These are phyloP conservation scores for Xylariales sp. DNA, from an alignment of 2,329 filamentous ascomycete species.

Conservation along the genomic window DNA sequence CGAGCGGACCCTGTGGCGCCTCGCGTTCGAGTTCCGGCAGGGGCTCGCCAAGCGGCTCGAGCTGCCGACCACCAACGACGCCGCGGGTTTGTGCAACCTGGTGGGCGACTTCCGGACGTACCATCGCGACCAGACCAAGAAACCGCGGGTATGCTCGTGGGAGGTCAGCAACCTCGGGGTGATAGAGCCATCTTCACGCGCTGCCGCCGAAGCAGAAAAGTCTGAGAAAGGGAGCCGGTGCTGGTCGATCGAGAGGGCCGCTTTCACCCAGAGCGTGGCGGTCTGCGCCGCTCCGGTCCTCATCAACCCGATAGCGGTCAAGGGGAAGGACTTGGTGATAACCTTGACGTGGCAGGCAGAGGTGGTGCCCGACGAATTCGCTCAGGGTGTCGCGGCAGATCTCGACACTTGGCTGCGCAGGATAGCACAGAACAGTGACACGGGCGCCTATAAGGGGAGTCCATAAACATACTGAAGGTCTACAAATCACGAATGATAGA, in stretches of 20 bases:
- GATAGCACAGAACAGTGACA: too few relatives aligned
- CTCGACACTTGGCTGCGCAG: slow-evolving; percentile 4
- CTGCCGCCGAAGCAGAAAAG: not conserved
- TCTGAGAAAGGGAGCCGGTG: too few relatives aligned
- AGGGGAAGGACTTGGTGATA: slow-evolving; percentile 5
- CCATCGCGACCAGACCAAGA: not conserved
- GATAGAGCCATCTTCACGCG: not conserved
- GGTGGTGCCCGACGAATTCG: slow-evolving; percentile 2
- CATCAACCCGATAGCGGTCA: slow-evolving; percentile 6
- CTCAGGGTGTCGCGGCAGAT: slow-evolving; percentile 1
- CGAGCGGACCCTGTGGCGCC: slow-evolving; percentile 17
- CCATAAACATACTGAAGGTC: too few relatives aligned
- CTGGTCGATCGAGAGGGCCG: slow-evolving; percentile 18
- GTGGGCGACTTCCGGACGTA: slow-evolving; percentile 18
- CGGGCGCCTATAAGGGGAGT: too few relatives aligned
- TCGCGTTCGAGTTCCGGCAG: slow-evolving; percentile 6
- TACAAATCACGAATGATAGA: too few relatives aligned
- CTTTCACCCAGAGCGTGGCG: slow-evolving; percentile 8
- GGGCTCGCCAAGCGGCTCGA: slow-evolving; percentile 14
- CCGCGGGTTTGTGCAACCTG: slow-evolving; percentile 16
- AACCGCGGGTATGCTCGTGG: slow-evolving; percentile 16
- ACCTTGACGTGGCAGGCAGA: slow-evolving; percentile 5
- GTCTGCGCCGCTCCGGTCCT: not conserved
- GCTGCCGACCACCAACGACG: slow-evolving; percentile 17
- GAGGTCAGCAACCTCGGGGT: slow-evolving; percentile 22